These are phyloP conservation scores for Brettanomyces custersianus DNA, from an alignment of 805 yeast species.

Conservation along the genomic window DNA sequence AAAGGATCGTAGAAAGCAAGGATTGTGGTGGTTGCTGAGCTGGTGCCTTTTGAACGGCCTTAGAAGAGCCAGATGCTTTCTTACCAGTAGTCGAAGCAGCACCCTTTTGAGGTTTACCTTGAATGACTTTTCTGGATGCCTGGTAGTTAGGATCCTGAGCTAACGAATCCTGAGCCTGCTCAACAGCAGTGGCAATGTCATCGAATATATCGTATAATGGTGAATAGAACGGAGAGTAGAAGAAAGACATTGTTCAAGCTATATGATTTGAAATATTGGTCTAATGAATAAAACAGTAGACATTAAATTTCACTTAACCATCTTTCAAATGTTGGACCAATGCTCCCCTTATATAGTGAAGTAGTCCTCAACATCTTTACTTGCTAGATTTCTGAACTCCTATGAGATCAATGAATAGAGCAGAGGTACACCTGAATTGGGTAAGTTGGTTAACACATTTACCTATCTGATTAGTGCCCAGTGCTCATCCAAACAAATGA, in stretches of 20 bases:
- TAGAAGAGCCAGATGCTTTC: not conserved
- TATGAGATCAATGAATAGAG: too few relatives aligned
- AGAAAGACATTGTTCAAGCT: conserved; percentile 2
- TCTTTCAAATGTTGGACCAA: too few relatives aligned
- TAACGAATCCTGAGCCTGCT: conserved; percentile 27
- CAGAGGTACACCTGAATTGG: too few relatives aligned
- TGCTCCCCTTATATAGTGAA: too few relatives aligned
- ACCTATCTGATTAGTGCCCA: too few relatives aligned
- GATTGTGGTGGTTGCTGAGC: conserved; percentile 27
- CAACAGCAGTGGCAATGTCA: conserved; percentile 33
- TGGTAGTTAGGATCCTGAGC: conserved; percentile 19
- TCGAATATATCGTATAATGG: conserved; percentile 38
- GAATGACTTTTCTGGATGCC: not conserved
- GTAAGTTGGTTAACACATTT: too few relatives aligned
- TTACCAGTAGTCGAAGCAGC: conserved; percentile 1
- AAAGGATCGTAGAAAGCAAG: conserved; percentile 17
- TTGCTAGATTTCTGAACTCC: too few relatives aligned
- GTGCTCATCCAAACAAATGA: too few relatives aligned
- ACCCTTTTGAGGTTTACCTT: conserved; percentile 1
- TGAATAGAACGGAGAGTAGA: conserved; percentile 12
- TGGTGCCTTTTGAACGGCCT: not conserved
- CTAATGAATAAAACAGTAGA: not conserved
- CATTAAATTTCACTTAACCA: too few relatives aligned
- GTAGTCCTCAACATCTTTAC: too few relatives aligned
- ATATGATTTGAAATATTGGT: not conserved